Base-by-base conservation (phyloP, 1,284 basidiomycete genomes). In the Boletellus dicymbophilus region DNA sequence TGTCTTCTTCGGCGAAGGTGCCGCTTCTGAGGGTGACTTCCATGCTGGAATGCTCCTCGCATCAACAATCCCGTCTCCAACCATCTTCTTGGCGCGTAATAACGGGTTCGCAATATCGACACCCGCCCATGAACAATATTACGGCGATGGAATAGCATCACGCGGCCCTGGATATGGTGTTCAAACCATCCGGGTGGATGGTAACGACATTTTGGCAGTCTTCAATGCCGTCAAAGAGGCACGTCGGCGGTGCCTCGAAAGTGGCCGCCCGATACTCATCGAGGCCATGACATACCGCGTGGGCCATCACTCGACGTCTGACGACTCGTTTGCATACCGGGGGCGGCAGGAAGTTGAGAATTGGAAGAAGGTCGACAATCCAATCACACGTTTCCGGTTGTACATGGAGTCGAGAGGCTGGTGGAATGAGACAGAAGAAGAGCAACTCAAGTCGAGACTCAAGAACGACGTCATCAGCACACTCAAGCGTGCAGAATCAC, bases 61-160 rank as follows among this genome's bases (percentile, higher is more conserved):
- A 23, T 90, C 89, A 4, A 90, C 88, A 0, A 74, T 90, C 37
- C 82, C 87, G 0, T 79, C 82, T 6, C 89, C 90, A 6, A 83
- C 85, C 23, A 67, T 91, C 18, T 90, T 82, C 68, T 79, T 92
- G 53, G 86, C 79, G n/a, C 81, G 89, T 26, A 94, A 92, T 65
- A 93, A 92, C 62, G 93, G 94, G 0, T 97, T 97, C 62, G 95
- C 95, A 25, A 98, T 98, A 65, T 96, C 93, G 33, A 98, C 95
- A 1, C 95, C 95, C 0, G 82, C 88, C 10, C 78, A 85, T 0
- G 93, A 98, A 68, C 95, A 98, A 66, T 98, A 85, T 69, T 80
- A 88, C 50, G 94, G 94, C 3, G 94, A 96, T 68, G 93, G 94
- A n/a, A 94, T 96, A 59, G 93, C 93, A 3, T 82, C 90, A 12